A percentile compares a stretch with the other conserved stretches of the same genome.
These are phyloP conservation scores for Biancaea sappan DNA, from an alignment of 306 rosid genomes.

Conservation along the genomic window DNA sequence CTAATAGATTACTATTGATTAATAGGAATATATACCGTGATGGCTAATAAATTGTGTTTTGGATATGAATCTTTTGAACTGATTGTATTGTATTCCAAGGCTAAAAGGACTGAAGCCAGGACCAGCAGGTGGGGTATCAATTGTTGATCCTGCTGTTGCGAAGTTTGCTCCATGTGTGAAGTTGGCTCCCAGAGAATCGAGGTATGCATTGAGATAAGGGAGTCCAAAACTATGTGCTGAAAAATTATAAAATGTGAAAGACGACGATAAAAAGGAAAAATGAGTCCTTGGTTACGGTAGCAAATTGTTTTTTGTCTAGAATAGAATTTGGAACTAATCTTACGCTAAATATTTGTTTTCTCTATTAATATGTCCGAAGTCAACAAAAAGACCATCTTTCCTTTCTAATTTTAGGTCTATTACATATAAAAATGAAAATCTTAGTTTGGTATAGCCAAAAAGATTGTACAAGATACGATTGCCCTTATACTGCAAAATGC, in stretches of 20 bases:
- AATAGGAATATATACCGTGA: constrained; percentile 27
- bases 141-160: constrained; percentile 48
- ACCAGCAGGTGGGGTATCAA: constrained; percentile 4
- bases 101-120: constrained; percentile 52
- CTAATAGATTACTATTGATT: neutral
- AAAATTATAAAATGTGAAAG: too few relatives aligned
- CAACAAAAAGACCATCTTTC: too few relatives aligned
- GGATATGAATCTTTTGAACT: constrained; percentile 36
- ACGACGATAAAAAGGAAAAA: too few relatives aligned
- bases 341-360: too few relatives aligned
- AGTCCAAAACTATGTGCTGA: neutral
- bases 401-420: too few relatives aligned
- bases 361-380: too few relatives aligned
- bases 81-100: constrained; percentile 39
- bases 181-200: neutral
- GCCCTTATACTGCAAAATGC: neutral
- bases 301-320: too few relatives aligned
- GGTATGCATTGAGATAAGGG: neutral
- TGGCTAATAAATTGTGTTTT: constrained; percentile 19
- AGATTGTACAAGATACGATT: too few relatives aligned
- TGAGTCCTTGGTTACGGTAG: too few relatives aligned
- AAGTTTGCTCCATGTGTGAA: constrained; percentile 32
- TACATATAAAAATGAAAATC: too few relatives aligned
- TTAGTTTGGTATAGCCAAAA: too few relatives aligned
- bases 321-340: too few relatives aligned